These are phyloP conservation scores for Zymoseptoria crescenta DNA, from an alignment of 2,329 filamentous ascomycete species.

Conservation along the genomic window DNA sequence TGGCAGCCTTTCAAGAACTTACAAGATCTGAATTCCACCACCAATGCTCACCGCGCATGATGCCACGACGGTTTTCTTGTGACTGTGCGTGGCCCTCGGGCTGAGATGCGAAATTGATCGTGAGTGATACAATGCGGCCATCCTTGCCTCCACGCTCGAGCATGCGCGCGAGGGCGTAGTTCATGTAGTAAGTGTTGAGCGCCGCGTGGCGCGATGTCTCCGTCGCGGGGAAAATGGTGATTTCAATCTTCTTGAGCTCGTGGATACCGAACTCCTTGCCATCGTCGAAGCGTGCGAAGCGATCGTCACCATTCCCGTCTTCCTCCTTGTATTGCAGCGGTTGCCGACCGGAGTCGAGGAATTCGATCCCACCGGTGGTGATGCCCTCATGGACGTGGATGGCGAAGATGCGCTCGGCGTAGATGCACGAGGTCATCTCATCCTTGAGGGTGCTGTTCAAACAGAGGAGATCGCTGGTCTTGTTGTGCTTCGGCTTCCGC, in stretches of 20 bases:
- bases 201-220: slow-evolving; percentile 13
- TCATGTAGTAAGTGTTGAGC: slow-evolving; percentile 27
- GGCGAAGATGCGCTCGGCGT: slow-evolving; percentile 25
- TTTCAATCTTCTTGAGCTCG: slow-evolving; percentile 23
- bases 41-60: slow-evolving; percentile 10
- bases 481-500: slow-evolving; percentile 11
- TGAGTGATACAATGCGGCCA: slow-evolving; percentile 18
- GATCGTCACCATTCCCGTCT: slow-evolving; percentile 11
- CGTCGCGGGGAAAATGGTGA: slow-evolving; percentile 19
- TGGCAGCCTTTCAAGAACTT: background rate
- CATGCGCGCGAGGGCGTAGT: slow-evolving; percentile 19
- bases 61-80: slow-evolving; percentile 2
- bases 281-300: slow-evolving; percentile 22
- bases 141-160: slow-evolving; percentile 15
- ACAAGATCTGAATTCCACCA: slow-evolving; percentile 19
- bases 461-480: slow-evolving; percentile 19
- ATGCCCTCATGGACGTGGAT: slow-evolving; percentile 26
- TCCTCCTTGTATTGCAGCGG: slow-evolving; percentile 23
- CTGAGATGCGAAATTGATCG: slow-evolving; percentile 18
- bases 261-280: slow-evolving; percentile 22
- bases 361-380: slow-evolving; percentile 23
- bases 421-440: slow-evolving; percentile 18
- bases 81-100: background rate
- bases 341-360: slow-evolving; percentile 25
- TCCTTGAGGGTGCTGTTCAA: slow-evolving; percentile 18